A percentile compares a stretch with the other conserved stretches of the same genome.
phyloP scores from a whole-genome alignment of 441 rosid species.

The Metrosideros polymorpha region DNA sequence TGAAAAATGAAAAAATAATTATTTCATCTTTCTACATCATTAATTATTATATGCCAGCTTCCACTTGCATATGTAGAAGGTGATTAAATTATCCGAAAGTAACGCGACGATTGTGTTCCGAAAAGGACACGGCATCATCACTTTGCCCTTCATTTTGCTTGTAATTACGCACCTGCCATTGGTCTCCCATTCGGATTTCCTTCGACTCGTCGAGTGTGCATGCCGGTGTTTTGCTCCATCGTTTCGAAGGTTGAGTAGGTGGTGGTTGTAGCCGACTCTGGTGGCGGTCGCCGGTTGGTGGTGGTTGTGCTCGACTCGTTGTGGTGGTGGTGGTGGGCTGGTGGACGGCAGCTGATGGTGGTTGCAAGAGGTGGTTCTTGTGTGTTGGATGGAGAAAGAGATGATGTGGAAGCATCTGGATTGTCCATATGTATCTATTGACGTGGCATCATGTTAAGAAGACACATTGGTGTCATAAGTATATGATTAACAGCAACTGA shows the following conservation, averaged over 20 bases:
- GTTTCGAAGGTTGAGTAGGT: neutral
- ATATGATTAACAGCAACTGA: neutral
- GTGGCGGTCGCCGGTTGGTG: neutral
- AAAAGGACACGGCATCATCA: neutral
- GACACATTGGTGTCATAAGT: neutral
- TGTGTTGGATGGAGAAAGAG: neutral
- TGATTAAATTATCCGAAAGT: neutral
- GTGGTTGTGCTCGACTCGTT: neutral
- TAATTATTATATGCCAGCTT: neutral
- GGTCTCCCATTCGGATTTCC: too few relatives aligned
- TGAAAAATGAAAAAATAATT: rapidly evolving
- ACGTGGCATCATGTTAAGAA: neutral
- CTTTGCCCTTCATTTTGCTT: neutral
- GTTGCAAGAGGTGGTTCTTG: neutral
- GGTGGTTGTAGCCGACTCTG: neutral
- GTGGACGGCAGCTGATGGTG: neutral
- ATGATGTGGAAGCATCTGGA: neutral
- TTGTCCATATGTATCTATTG: neutral
- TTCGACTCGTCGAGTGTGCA: neutral
- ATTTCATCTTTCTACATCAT: neutral
- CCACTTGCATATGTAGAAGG: neutral
- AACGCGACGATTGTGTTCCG: neutral
- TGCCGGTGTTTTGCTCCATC: neutral
- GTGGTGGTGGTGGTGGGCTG: neutral
- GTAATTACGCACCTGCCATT: neutral